Evolutionary conservation across 352 stramenopile genomes (phyloP).

Genomic region (Globisporangium recalcitrans): DNA sequence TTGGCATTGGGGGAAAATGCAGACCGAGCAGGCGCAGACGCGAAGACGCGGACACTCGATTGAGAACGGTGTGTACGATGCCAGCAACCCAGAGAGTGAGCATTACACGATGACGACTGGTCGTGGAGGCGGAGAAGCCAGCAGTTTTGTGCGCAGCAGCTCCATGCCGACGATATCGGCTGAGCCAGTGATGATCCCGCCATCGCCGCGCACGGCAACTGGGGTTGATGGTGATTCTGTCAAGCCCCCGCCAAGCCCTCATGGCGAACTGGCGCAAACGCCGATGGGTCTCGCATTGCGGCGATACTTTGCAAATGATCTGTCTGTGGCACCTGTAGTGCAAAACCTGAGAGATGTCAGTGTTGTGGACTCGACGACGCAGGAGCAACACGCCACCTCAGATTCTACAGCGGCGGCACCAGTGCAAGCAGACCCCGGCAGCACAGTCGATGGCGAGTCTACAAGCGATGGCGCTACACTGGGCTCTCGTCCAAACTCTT

Average conservation of each 20-base stretch:
- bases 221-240: background rate
- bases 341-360: background rate
- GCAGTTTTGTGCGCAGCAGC: conserved; percentile 12
- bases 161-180: conserved; percentile 7
- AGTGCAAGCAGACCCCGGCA: background rate
- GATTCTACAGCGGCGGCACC: background rate
- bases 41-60: conserved; percentile 11
- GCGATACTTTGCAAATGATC: conserved; percentile 42
- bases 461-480: background rate
- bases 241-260: conserved; percentile 23
- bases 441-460: background rate
- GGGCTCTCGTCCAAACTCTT: background rate
- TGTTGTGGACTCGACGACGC: background rate
- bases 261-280: conserved; percentile 47
- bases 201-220: background rate
- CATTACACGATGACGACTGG: background rate
- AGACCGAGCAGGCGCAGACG: conserved; percentile 21
- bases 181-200: conserved; percentile 20
- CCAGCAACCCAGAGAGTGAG: background rate
- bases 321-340: conserved; percentile 1
- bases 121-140: background rate
- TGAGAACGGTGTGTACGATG: conserved; percentile 16
- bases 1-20: conserved; percentile 76
- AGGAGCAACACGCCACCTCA: background rate
- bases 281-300: conserved; percentile 52